These are phyloP conservation scores for Teratosphaeria nubilosa DNA, from an alignment of 2,329 filamentous ascomycete species.

Conservation along the genomic window DNA sequence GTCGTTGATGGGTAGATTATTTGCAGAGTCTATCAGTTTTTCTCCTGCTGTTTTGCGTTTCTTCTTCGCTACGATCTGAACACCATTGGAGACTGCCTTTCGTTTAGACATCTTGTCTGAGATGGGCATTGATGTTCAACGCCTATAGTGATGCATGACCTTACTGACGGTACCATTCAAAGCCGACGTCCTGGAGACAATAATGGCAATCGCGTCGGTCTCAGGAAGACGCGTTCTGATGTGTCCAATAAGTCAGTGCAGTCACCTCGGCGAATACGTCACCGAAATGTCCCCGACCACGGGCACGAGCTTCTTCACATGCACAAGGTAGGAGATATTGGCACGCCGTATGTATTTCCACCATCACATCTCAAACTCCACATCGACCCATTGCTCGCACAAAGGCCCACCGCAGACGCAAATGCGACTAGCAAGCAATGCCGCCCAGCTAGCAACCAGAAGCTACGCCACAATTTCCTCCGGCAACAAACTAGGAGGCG, in stretches of 20 bases:
- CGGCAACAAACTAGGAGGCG: constrained; percentile 11
- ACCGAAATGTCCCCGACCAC: background rate
- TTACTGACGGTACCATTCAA: too few species aligned
- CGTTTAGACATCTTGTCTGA: background rate
- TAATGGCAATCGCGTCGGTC: background rate
- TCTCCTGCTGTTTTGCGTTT: background rate
- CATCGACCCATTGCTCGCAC: background rate
- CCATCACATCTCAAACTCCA: background rate
- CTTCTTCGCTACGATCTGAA: background rate
- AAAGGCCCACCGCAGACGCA: background rate
- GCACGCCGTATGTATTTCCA: background rate
- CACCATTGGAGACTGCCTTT: background rate
- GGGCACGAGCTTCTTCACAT: background rate
- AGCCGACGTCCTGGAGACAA: too few species aligned
- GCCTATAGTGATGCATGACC: too few species aligned
- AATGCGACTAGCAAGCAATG: background rate
- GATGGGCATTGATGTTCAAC: too few species aligned
- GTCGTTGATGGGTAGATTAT: constrained; percentile 28
- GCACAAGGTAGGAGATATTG: background rate
- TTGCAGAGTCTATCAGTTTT: constrained; percentile 29
- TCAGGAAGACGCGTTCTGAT: background rate
- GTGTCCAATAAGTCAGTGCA: too few species aligned
- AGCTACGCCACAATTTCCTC: constrained; percentile 22
- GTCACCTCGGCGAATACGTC: background rate
- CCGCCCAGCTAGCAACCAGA: background rate